A percentile compares a stretch with the other conserved stretches of the same genome.
Conservation (phyloP, 495 filamentous ascomycete genomes). For the Durotheca rogersii region DNA sequence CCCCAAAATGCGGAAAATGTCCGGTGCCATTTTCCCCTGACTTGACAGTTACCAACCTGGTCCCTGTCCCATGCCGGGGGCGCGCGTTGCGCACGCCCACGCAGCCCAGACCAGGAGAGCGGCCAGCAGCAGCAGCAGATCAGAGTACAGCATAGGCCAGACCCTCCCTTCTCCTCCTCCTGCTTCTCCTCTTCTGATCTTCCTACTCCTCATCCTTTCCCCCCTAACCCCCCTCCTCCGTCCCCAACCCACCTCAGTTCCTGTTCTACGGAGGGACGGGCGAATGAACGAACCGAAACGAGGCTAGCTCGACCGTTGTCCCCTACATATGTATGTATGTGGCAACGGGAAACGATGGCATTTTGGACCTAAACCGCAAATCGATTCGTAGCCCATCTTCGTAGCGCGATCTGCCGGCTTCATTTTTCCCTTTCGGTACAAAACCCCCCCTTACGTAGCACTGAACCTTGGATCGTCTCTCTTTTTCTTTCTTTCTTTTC, state of each 20-base stretch:
- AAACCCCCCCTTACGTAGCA: no score
- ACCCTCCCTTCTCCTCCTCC: no score
- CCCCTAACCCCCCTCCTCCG: not conserved
- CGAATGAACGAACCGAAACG: conserved; percentile 17
- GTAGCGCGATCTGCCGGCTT: conserved; percentile 30
- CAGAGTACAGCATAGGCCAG: no score
- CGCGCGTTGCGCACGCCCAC: conserved; percentile 5
- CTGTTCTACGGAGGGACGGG: conserved; percentile 17
- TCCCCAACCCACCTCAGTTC: conserved; percentile 9
- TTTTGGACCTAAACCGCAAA: conserved; percentile 15
- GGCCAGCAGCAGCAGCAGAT: no score
- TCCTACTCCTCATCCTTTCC: no score
- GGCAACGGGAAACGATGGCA: no score
- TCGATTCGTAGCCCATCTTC: conserved; percentile 13
- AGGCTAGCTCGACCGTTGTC: conserved; percentile 15
- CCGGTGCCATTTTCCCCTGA: conserved; percentile 33
- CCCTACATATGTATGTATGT: no score
- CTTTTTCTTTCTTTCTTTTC: not conserved
- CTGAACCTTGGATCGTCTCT: no score
- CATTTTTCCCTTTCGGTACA: no score
- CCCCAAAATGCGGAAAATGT: no score
- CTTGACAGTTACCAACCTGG: conserved; percentile 29
- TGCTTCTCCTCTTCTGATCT: no score
- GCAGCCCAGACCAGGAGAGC: not conserved
- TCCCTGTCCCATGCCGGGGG: conserved; percentile 25